Conservation (phyloP, 2,329 filamentous ascomycete species). For the Ceratocystis variospora region DNA sequence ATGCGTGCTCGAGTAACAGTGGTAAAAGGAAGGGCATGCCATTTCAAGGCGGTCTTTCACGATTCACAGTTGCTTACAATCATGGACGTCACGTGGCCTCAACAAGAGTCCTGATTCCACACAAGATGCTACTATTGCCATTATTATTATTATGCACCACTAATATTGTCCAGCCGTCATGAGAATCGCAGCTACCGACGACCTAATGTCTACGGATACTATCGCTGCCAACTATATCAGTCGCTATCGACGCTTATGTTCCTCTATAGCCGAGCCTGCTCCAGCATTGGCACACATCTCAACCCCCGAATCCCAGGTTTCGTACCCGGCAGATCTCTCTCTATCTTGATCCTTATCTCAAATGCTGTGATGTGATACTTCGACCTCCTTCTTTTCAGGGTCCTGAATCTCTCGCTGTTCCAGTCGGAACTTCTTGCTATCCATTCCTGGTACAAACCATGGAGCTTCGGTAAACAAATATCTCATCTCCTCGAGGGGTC, state of each 20-base stretch:
- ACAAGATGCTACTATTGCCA: neutral
- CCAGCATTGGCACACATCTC: neutral
- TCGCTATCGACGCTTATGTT: neutral
- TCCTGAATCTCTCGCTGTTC: conserved; percentile 48
- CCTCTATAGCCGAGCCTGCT: neutral
- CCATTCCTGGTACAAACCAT: conserved; percentile 45
- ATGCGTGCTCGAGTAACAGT: no score
- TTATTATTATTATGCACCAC: conserved; percentile 2
- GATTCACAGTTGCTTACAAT: no score
- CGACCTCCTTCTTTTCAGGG: conserved; percentile 34
- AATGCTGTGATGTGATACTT: conserved; percentile 6
- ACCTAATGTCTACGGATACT: no score
- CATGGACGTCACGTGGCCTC: neutral
- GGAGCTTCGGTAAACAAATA: conserved; percentile 52
- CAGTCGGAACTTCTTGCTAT: conserved; percentile 29
- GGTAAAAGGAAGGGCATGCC: no score
- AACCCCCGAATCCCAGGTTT: neutral
- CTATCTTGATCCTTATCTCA: neutral
- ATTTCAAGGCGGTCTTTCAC: no score
- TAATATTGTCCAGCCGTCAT: neutral
- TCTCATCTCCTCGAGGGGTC: conserved; percentile 56
- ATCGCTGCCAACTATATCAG: neutral
- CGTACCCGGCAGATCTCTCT: neutral
- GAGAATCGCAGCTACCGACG: neutral
- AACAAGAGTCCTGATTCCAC: neutral